Conservation (phyloP, 768 basidiomycete species). For the Suillus occidentalis region DNA sequence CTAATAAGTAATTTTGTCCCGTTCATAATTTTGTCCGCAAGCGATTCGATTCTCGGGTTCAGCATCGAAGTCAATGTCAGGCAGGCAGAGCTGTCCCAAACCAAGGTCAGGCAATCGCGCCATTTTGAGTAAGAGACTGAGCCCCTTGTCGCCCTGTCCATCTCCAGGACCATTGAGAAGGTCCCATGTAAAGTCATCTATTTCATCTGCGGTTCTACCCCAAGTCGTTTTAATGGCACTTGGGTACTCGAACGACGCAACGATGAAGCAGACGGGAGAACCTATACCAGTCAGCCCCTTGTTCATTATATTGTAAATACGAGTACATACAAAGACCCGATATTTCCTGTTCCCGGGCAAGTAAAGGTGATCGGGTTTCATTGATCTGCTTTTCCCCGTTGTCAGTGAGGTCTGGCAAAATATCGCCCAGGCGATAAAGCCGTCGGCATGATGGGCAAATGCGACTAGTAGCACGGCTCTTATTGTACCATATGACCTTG, state of each 20-base stretch:
- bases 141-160: conserved; percentile 36
- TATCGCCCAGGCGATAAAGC: conserved; percentile 69
- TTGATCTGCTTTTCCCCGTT: conserved; percentile 17
- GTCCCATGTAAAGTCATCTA: conserved; percentile 66
- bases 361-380: conserved; percentile 37
- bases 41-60: conserved; percentile 14
- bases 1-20: not conserved
- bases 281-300: conserved; percentile 43
- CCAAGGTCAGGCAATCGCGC: conserved; percentile 73
- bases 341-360: conserved; percentile 62
- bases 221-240: conserved; percentile 63
- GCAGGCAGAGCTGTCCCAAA: conserved; percentile 55
- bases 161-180: conserved; percentile 48
- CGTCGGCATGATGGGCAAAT: conserved; percentile 80
- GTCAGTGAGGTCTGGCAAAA: conserved; percentile 48
- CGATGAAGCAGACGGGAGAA: conserved; percentile 74
- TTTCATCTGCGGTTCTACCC: conserved; percentile 68
- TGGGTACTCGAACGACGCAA: conserved; percentile 67
- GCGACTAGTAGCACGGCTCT: conserved; percentile 66
- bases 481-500: conserved; percentile 85
- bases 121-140: conserved; percentile 75
- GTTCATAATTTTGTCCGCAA: not conserved
- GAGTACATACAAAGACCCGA: conserved; percentile 71
- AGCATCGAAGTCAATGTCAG: conserved; percentile 28
- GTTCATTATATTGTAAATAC: not conserved